A percentile compares a stretch with the other conserved stretches of the same genome.
Conservation (phyloP, 768 basidiomycete species). For the Rhodotorula sphaerocarpa region DNA sequence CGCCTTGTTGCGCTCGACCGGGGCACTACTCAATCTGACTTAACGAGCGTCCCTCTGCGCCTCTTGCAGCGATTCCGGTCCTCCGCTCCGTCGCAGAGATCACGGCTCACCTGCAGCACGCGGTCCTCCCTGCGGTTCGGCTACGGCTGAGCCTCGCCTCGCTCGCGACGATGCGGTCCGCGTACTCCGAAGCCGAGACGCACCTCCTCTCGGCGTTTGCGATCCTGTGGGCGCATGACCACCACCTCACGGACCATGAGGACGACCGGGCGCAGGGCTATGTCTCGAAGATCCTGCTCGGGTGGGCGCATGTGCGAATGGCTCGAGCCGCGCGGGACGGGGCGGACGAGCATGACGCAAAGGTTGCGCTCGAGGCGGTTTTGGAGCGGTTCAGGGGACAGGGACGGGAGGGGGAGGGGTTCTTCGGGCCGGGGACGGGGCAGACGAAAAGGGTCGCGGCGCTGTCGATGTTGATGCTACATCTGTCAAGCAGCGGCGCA, state of each 20-base stretch:
- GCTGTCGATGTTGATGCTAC: no score
- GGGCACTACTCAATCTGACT: no score
- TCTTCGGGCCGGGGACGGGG: no score
- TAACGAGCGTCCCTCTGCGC: no score
- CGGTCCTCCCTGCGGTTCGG: neutral
- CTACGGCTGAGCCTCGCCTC: neutral
- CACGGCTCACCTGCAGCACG: no score
- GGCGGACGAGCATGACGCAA: neutral
- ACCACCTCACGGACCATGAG: neutral
- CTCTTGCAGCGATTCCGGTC: neutral
- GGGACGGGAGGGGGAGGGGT: neutral
- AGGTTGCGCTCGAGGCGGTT: conserved; percentile 5
- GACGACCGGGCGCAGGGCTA: neutral
- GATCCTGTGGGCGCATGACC: neutral
- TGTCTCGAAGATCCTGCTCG: neutral
- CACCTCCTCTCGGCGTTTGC: conserved; percentile 1
- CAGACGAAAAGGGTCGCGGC: neutral
- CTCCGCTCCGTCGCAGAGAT: no score
- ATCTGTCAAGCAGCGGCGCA: no score
- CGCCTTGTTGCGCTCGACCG: no score
- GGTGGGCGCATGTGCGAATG: neutral
- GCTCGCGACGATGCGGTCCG: conserved; percentile 8
- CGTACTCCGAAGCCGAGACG: neutral
- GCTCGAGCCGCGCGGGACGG: neutral
- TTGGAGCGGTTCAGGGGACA: neutral